Conservation (phyloP, 306 rosid genomes). For the Cyamopsis tetragonoloba region DNA sequence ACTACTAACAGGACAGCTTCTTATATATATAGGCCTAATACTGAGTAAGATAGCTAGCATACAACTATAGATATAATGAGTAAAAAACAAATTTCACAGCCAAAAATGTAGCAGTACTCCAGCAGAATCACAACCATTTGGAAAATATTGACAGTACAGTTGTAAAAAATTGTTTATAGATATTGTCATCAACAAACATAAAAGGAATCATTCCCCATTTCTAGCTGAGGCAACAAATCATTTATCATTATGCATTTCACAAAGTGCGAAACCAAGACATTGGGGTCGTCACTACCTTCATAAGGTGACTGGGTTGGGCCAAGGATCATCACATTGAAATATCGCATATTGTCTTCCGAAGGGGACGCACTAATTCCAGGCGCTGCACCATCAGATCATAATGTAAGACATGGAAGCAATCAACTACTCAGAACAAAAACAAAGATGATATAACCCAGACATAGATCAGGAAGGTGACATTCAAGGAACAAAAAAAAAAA, state of each 20-base stretch:
- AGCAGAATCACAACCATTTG: background rate
- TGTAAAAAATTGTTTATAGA: background rate
- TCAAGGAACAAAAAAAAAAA: background rate
- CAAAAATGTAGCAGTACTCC: background rate
- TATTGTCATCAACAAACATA: background rate
- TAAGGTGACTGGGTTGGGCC: conserved; percentile 98
- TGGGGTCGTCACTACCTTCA: conserved; percentile 65
- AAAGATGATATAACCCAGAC: background rate
- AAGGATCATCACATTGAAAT: conserved; percentile 96
- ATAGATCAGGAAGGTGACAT: background rate
- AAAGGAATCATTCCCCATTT: background rate
- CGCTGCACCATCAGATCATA: conserved; percentile 53
- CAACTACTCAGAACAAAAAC: conserved; percentile 12
- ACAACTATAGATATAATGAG: background rate
- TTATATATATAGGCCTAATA: background rate
- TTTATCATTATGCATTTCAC: background rate
- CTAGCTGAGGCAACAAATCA: background rate
- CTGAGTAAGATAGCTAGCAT: background rate
- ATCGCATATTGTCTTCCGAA: conserved; percentile 94
- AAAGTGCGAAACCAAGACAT: background rate
- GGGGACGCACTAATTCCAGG: conserved; percentile 99
- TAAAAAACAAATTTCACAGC: background rate
- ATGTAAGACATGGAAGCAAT: conserved; percentile 4
- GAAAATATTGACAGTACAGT: background rate
- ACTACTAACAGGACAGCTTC: background rate